phyloP scores from a whole-genome alignment of 2,329 filamentous ascomycete genomes.

The Paracoccidioides brasiliensis region DNA sequence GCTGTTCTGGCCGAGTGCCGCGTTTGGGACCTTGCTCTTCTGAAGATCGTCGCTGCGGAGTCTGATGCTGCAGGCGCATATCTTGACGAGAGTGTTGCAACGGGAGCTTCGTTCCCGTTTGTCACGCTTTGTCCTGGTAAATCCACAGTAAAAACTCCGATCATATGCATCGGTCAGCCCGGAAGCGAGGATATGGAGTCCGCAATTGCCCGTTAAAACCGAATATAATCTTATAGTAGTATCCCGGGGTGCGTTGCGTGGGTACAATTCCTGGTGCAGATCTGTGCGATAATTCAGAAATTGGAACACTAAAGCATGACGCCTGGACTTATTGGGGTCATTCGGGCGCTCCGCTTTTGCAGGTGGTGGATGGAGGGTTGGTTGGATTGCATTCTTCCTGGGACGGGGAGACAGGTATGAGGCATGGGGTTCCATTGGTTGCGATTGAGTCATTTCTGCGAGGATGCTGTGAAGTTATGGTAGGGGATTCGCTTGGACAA shows the following conservation, averaged over 20 bases:
- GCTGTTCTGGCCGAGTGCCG: slow-evolving; percentile 29
- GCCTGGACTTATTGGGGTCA: slow-evolving; percentile 48
- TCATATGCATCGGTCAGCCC: slow-evolving; percentile 31
- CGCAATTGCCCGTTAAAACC: slow-evolving; percentile 21
- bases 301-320: slow-evolving; percentile 40
- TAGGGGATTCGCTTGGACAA: not conserved
- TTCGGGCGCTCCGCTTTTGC: slow-evolving; percentile 39
- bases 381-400: slow-evolving; percentile 43
- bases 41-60: slow-evolving; percentile 28
- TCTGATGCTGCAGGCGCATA: not conserved
- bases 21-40: slow-evolving; percentile 38
- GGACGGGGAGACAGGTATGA: slow-evolving; percentile 41
- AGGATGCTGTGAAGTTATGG: slow-evolving; percentile 1
- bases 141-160: slow-evolving; percentile 10
- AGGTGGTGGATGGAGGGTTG: slow-evolving; percentile 25
- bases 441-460: slow-evolving; percentile 32
- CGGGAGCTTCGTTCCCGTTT: slow-evolving; percentile 11
- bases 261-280: slow-evolving; percentile 30
- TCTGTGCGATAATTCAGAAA: slow-evolving; percentile 39
- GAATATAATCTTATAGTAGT: slow-evolving; percentile 38
- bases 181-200: slow-evolving; percentile 36
- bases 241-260: slow-evolving; percentile 32
- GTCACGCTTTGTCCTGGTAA: slow-evolving; percentile 4
- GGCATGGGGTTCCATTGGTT: slow-evolving; percentile 36
- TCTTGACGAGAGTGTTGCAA: not conserved